A percentile compares a stretch with the other conserved stretches of the same genome.
These are phyloP conservation scores for Chaetomiaceae sp. DNA, from an alignment of 2,329 filamentous ascomycete genomes.

Conservation along the genomic window DNA sequence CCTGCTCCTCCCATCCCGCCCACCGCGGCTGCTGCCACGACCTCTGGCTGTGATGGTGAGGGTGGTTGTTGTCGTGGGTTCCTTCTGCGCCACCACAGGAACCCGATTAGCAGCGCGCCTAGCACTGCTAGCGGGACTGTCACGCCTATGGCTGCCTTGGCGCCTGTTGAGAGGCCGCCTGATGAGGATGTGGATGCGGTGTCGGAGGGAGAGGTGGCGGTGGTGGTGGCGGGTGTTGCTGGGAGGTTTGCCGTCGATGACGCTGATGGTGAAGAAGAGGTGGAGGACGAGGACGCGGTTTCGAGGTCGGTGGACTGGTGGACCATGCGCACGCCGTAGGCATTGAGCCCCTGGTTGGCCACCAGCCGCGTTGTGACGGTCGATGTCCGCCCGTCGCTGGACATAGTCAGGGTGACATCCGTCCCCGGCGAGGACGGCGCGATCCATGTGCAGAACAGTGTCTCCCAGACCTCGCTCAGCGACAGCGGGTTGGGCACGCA, in stretches of 20 bases:
- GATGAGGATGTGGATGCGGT: neutral
- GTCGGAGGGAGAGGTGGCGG: neutral
- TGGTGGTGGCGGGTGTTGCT: neutral
- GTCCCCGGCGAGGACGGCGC: slow-evolving; percentile 27
- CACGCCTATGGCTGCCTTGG: neutral
- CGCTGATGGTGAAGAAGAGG: neutral
- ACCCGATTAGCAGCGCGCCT: neutral
- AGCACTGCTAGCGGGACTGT: neutral
- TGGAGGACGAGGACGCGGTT: neutral
- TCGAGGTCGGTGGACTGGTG: slow-evolving; percentile 29
- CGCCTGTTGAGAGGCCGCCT: neutral
- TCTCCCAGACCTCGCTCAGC: slow-evolving; percentile 3
- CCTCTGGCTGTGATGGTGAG: no score
- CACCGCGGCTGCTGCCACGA: neutral
- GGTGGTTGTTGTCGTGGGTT: neutral
- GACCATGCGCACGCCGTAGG: slow-evolving; percentile 35
- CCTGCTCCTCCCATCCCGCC: neutral
- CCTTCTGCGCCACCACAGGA: neutral
- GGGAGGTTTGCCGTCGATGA: neutral
- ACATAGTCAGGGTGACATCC: slow-evolving; percentile 29
- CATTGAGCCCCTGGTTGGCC: slow-evolving; percentile 31
- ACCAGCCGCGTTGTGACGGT: slow-evolving; percentile 24
- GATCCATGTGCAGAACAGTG: slow-evolving; percentile 33
- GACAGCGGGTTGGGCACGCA: slow-evolving; percentile 28
- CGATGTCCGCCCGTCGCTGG: slow-evolving; percentile 23